Evolutionary conservation across 139 green algal genomes (phyloP), one percentile per base, ranked within the genome.

Genomic region (Auxenochlorella pyrenoidosa): DNA sequence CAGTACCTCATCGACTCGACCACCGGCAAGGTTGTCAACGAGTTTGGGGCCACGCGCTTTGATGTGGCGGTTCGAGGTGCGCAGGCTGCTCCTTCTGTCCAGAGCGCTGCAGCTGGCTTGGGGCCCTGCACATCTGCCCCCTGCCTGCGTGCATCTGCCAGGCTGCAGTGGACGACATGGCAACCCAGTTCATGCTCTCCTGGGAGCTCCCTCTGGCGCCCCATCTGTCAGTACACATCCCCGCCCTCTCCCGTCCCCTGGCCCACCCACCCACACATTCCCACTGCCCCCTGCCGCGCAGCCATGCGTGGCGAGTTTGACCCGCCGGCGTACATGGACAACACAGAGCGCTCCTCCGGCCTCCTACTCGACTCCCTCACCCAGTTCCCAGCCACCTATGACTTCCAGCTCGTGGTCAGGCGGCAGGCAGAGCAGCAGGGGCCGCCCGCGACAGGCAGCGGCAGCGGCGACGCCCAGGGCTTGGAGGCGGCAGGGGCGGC

Each of bases 41-140:
- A 94, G 32, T 93, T 93, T 77, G 94, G 93, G 19, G 94, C 94
- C n/a, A 96, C 93, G 0, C 85, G 94, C 1, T 95, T 93, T 54
- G 88, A 93, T n/a, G 76, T 92, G 30, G 80, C 82, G 15, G 87
- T 92, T 3, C 72, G 86, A 44, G 79, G 76, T 95, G 44, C 81
- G 81, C 43, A 24, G 54, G 54, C 54, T 63, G 54, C 15, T 24
- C 15, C 18, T 26, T 63, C 47, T 18, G n/a, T n/a, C n/a, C n/a
- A n/a, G n/a, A n/a, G n/a, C n/a, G n/a, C n/a, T n/a, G n/a, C n/a
- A 54, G 47, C 47, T 54, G 47, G 10, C 8, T 6, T 18, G 8
- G 10, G 47, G 10, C 47, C 59, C 59, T n/a, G 59, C 16, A 3
- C 59, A 68, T 6, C 59, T 28, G 59, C 12, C 22, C 59, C 16